Evolutionary conservation across 2,329 filamentous ascomycete species (phyloP), one percentile per base, ranked within the genome.

Genomic region (Zopfia rhizophila): DNA sequence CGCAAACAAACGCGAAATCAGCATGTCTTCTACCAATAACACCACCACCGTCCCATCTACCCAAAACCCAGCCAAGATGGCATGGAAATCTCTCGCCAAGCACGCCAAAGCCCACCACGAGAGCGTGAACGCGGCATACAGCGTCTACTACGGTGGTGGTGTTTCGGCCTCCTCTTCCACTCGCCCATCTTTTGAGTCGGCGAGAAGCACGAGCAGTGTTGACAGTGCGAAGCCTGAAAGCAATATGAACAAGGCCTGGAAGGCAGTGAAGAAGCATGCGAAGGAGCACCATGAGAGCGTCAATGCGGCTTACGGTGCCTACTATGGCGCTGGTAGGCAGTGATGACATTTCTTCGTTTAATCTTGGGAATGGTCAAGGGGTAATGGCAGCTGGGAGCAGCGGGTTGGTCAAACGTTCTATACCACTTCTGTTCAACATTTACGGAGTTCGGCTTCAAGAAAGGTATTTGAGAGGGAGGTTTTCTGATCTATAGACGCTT

Each of bases 71-170:
- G 5, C 47, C 48, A 86, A 79, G 73, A 96, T 96, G 91, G 82
- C 88, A 72, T 84, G 86, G 75, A 92, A 94, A 83, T 84, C 89
- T 75, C 90, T 91, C 79, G 89, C 94, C 80, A 96, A 96, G 89
- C 89, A 96, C 78, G 92, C 96, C 78, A 96, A 96, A 87, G 92
- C 96, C 78, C 96, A 90, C 83, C 88, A 90, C 77, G 92, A 41
- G 10, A 13, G 10, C 22, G 37, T 51, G 1, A 51, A 43, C 38
- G 43, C 43, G 12, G 48, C 48, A 21, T 42, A 32, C 38, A 18
- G 13, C 10, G 29, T 39, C 29, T 52, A 44, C 31, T 48, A 48
- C 45, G 6, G 13, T n/a, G n/a, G n/a, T n/a, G n/a, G n/a, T n/a
- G 5, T 13, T 5, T 33, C 30, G 4, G 6, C 30, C 6, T 7